Evolutionary conservation across 2,329 filamentous ascomycete genomes (phyloP).

Genomic region (Paraconiothyrium brasiliense): DNA sequence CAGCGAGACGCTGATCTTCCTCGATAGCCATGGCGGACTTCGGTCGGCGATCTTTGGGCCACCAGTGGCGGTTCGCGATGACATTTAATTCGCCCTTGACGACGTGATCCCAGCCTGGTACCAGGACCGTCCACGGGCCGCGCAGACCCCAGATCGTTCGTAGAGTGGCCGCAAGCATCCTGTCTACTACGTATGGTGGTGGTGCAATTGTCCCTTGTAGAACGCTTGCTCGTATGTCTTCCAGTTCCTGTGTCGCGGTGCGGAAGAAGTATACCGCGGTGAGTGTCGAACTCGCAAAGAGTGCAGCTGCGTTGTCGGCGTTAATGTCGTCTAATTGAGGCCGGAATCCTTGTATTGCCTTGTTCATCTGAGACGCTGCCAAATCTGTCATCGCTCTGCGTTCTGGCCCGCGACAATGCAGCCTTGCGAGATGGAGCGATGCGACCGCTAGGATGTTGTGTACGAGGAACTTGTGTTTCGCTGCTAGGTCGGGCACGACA

Average conservation of each 20-base stretch:
- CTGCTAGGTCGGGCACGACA: conserved; percentile 50
- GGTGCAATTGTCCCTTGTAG: conserved; percentile 28
- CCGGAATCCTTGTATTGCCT: conserved; percentile 41
- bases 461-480: conserved; percentile 55
- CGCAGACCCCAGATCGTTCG: conserved; percentile 41
- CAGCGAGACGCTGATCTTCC: conserved; percentile 38
- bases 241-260: conserved; percentile 42
- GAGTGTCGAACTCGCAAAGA: conserved; percentile 48
- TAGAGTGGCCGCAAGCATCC: conserved; percentile 37
- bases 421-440: conserved; percentile 56
- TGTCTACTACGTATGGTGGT: conserved; percentile 34
- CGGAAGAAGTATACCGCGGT: conserved; percentile 48
- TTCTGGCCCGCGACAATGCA: conserved; percentile 39
- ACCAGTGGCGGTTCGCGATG: conserved; percentile 44
- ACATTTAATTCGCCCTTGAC: conserved; percentile 37
- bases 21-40: conserved; percentile 35
- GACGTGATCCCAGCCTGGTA: conserved; percentile 44
- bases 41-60: conserved; percentile 36
- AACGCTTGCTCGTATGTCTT: conserved; percentile 38
- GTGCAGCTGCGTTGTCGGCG: conserved; percentile 53
- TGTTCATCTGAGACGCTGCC: conserved; percentile 47
- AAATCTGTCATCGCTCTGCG: conserved; percentile 34
- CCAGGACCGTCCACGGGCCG: conserved; percentile 41
- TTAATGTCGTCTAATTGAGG: conserved; percentile 46
- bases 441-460: conserved; percentile 58